Evolutionary conservation across 2,329 filamentous ascomycete genomes (phyloP), one percentile per base, ranked within the genome.

Genomic region (Aspergillus sp.): DNA sequence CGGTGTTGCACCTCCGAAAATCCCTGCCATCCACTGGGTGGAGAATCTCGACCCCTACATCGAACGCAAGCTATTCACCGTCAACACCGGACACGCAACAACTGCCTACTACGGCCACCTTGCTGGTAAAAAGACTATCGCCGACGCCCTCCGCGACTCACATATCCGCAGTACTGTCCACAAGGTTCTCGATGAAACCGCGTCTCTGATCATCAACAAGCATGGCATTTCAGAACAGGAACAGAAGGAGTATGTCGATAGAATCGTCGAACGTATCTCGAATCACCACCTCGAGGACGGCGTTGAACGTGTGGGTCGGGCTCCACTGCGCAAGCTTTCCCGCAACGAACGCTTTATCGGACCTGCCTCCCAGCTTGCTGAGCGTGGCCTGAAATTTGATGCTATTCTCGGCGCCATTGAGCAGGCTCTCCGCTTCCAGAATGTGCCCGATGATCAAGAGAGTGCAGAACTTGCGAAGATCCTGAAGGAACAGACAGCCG

Each of bases 31-130:
- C 73, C 90, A 96, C 80, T 97, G 91, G 86, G 95, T 98, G 58
- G 87, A 91, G 63, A 84, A 98, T 78, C 86, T 99, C 30, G 84
- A 88, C 72, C 95, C 95, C 57, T 99, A 93, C 81, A 98, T 99
- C 70, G 95, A 99, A 86, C 93, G 95, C 77, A 99, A 99, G 85
- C 88, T 99, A 64, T 99, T 93, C 83, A 99, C 95, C 20, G 93
- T 99, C 84, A 99, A 99, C 85, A 99, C 95, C 20, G 90, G 92
- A 55, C 95, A 99, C 74, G 95, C 95, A 59, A 96, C 93, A 7
- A 93, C 93, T 18, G 93, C 95, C 59, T 98, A 98, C 84, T 93
- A 95, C 76, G 93, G 93, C 55, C 90, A 96, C 83, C 84, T 92
- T 79, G 85, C 87, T 64, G 87, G 90, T 71, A 93, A 96, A 83